phyloP scores from a whole-genome alignment of 352 stramenopile genomes.

The Paralagenidium karlingii region DNA sequence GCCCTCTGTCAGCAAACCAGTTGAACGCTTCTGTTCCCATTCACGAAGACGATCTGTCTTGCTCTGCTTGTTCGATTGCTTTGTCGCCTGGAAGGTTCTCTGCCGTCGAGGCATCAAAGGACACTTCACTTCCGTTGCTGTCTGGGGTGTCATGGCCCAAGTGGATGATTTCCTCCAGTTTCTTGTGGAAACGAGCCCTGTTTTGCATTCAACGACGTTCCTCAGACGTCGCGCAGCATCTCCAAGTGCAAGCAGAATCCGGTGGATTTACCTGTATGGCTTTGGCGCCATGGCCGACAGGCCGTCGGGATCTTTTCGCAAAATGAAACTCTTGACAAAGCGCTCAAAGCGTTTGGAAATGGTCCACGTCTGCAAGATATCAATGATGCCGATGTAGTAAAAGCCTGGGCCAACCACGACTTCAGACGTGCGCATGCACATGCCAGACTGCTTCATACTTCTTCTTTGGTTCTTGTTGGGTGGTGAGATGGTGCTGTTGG shows the following conservation, averaged over 20 bases:
- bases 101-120: no score
- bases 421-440: slow-evolving; percentile 48
- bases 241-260: slow-evolving; percentile 2
- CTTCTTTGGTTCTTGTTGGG: no score
- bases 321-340: slow-evolving; percentile 52
- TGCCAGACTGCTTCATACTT: slow-evolving; percentile 41
- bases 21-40: no score
- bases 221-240: background rate
- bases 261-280: slow-evolving; percentile 36
- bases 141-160: slow-evolving; percentile 39
- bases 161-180: slow-evolving; percentile 66
- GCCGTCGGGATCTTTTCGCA: slow-evolving; percentile 53
- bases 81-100: no score
- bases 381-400: slow-evolving; percentile 83
- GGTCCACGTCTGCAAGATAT: slow-evolving; percentile 80
- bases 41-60: no score
- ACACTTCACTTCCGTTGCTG: no score
- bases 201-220: background rate
- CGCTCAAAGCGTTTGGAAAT: slow-evolving; percentile 54
- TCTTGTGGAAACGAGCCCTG: slow-evolving; percentile 52
- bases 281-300: slow-evolving; percentile 65
- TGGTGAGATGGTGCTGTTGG: background rate
- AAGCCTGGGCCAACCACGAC: slow-evolving; percentile 71
- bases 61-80: no score
- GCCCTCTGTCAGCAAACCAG: no score